phyloP scores from a whole-genome alignment of 2,329 filamentous ascomycete genomes.

The Dactylellina sp. region DNA sequence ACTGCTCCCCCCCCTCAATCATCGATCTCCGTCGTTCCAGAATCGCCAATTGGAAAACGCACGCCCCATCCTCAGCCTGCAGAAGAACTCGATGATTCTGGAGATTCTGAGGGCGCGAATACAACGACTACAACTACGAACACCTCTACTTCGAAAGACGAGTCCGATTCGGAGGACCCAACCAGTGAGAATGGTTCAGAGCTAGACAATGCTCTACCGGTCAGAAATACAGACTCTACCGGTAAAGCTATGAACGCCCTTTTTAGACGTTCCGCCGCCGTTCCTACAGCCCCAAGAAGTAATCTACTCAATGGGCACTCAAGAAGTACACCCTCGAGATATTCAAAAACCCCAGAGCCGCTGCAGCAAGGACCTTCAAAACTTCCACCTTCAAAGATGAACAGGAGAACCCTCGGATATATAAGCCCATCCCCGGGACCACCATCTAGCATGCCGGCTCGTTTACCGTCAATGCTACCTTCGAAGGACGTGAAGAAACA shows the following conservation, averaged over 20 bases:
- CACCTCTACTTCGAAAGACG: conserved; percentile 10
- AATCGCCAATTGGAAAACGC: conserved; percentile 22
- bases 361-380: conserved; percentile 25
- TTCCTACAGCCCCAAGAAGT: background rate
- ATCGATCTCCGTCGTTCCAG: conserved; percentile 35
- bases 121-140: conserved; percentile 16
- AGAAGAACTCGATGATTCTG: conserved; percentile 21
- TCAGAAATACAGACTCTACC: background rate
- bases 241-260: conserved; percentile 37
- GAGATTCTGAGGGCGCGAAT: conserved; percentile 7
- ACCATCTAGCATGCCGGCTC: conserved; percentile 49
- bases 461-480: conserved; percentile 41
- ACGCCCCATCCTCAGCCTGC: background rate
- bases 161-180: conserved; percentile 17
- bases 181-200: conserved; percentile 3
- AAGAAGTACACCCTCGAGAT: conserved; percentile 13
- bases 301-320: conserved; percentile 19
- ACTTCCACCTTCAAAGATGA: conserved; percentile 49
- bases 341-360: conserved; percentile 45
- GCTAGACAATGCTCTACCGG: background rate
- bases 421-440: conserved; percentile 51
- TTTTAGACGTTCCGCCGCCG: conserved; percentile 18
- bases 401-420: conserved; percentile 50
- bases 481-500: conserved; percentile 31
- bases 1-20: conserved; percentile 9